Evolutionary conservation across 176 grass and related monocot species (phyloP).

Genomic region (Triticum aestivum): IWGSC_CS_RefSeq_v2.1 NC_057794.1:497262849-497263348

Average conservation of each 20-base stretch:
- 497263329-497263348: conserved; percentile 79
- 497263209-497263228: conserved; percentile 78
- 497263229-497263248: conserved; percentile 84
- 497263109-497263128: conserved; percentile 44
- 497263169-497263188: conserved; percentile 90
- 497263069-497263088: conserved; percentile 53
- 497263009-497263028: conserved; percentile 12
- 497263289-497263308: conserved; percentile 97
- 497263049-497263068: conserved; percentile 90
- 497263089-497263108: conserved; percentile 41
- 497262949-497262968: background rate
- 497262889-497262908: conserved; percentile 52
- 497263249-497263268: conserved; percentile 91
- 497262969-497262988: background rate
- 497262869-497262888: background rate
- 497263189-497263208: conserved; percentile 87
- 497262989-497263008: background rate
- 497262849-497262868: too few relatives aligned
- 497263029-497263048: conserved; percentile 35
- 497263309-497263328: conserved; percentile 32
- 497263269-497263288: conserved; percentile 82
- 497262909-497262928: conserved; percentile 46
- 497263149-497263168: conserved; percentile 60
- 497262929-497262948: background rate
- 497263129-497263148: conserved; percentile 73